Evolutionary conservation across 306 rosid species (phyloP).

Genomic region (Vigna hirtella): DNA sequence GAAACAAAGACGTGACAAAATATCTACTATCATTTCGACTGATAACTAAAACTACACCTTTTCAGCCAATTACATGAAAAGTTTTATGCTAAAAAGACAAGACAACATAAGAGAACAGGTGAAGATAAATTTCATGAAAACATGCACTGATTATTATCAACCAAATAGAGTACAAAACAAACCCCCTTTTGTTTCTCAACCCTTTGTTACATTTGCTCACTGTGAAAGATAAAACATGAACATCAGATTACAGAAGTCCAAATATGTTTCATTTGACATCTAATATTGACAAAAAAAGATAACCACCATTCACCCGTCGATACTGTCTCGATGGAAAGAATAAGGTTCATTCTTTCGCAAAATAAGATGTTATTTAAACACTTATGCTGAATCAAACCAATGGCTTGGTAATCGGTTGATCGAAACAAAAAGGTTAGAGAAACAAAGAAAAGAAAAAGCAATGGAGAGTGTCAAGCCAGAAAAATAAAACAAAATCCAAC

Average conservation of each 20-base stretch:
- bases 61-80: conserved; percentile 28
- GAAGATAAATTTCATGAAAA: conserved; percentile 19
- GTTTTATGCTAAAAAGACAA: conserved; percentile 19
- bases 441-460: background rate
- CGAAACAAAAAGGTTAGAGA: background rate
- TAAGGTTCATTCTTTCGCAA: conserved; percentile 5
- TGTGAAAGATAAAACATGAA: conserved; percentile 7
- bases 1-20: conserved; percentile 3
- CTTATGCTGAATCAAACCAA: conserved; percentile 2
- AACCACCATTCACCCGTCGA: conserved; percentile 25
- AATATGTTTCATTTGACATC: conserved; percentile 10
- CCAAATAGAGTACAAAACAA: conserved; percentile 18
- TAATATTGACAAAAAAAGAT: conserved; percentile 18
- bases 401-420: conserved; percentile 24
- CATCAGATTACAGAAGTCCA: background rate
- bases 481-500: conserved; percentile 1
- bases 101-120: conserved; percentile 12
- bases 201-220: conserved; percentile 4
- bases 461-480: background rate
- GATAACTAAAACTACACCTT: conserved; percentile 5
- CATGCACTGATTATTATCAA: conserved; percentile 1
- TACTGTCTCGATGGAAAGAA: conserved; percentile 5
- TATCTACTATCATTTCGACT: conserved; percentile 2
- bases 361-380: background rate
- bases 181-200: conserved; percentile 14